Conservation (phyloP, 306 rosid species). For the Neltuma alba region DNA sequence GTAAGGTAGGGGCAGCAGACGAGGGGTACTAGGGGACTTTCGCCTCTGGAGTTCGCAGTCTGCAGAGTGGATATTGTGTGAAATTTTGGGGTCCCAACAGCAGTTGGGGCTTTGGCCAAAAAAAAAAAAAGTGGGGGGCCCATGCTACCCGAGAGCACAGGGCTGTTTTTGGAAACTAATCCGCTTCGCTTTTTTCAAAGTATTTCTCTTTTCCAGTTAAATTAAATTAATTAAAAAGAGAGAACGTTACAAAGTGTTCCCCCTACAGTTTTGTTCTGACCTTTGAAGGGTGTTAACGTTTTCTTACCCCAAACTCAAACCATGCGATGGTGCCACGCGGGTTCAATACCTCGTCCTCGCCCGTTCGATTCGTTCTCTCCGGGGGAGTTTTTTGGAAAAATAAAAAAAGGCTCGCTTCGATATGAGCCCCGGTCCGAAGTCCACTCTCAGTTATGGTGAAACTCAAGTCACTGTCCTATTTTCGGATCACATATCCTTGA, state of each 20-base stretch:
- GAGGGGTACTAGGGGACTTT: slow-evolving; percentile 5
- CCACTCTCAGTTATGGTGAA: background rate
- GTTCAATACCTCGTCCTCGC: background rate
- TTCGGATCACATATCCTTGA: background rate
- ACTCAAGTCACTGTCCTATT: background rate
- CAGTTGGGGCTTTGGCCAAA: too few relatives aligned
- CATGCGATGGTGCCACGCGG: slow-evolving; percentile 32
- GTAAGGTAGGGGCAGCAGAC: too few relatives aligned
- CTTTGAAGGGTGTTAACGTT: background rate
- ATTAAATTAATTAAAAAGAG: background rate
- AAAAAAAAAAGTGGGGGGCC: too few relatives aligned
- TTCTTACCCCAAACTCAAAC: background rate
- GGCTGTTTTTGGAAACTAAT: slow-evolving; percentile 17
- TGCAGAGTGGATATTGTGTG: background rate
- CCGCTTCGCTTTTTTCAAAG: background rate
- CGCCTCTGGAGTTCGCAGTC: background rate
- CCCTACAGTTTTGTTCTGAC: slow-evolving; percentile 20
- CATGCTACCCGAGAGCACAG: background rate
- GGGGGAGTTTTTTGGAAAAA: background rate
- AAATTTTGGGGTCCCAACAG: background rate
- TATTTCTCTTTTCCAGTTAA: background rate
- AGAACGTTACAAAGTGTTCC: background rate
- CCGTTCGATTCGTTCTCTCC: slow-evolving; percentile 25
- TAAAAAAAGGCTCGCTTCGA: background rate
- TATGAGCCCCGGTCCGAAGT: background rate